Base-by-base conservation (phyloP, 176 grass and related monocot species). In the Raddia guianensis region DNA sequence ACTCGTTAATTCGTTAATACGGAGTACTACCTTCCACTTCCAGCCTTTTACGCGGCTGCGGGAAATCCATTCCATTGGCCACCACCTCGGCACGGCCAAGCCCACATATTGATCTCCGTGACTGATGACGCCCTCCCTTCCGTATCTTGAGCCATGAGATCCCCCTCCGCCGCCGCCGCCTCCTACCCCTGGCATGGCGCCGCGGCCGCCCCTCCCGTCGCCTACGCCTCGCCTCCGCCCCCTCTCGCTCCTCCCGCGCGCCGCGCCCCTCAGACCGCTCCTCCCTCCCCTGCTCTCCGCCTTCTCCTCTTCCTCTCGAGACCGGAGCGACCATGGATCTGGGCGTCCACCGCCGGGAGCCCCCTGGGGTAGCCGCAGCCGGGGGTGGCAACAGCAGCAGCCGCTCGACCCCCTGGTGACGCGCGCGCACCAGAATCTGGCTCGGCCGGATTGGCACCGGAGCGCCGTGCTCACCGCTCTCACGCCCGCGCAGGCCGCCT, bases 111-210 rank as follows among this genome's bases (percentile, higher is more conserved):
- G 27, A 27, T 27, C 27, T 1, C 27, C 27, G 27, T 27, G 27
- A 27, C 27, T 27, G 27, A 27, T 27, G 27, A 27, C 27, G 27
- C 27, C 27, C 27, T 27, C 37, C 37, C 48, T 37, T 12, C 13
- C 70, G 42, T 73, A 50, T 55, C 71, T 9, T 57, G 55, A 57
- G 51, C 14, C 14, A 73, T 73, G 71, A n/a, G 50, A 73, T n/a
- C 32, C 33, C 46, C 60, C 33, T 27, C 60, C 15, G 37, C 72
- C 52, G 37, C 72, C 52, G 21, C 27, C 73, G 0, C 37, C 9
- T 34, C 43, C 42, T 56, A 70, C 8, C 42, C 49, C 65, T 9
- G 37, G 42, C 8, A 68, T 75, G 77, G 50, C 12, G 12, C 9
- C 33, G 33, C 71, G 8, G 12, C 9, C 33, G 33, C 71, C 19